Conservation (phyloP, 805 yeast genomes). For the Candida piceae region DNA sequence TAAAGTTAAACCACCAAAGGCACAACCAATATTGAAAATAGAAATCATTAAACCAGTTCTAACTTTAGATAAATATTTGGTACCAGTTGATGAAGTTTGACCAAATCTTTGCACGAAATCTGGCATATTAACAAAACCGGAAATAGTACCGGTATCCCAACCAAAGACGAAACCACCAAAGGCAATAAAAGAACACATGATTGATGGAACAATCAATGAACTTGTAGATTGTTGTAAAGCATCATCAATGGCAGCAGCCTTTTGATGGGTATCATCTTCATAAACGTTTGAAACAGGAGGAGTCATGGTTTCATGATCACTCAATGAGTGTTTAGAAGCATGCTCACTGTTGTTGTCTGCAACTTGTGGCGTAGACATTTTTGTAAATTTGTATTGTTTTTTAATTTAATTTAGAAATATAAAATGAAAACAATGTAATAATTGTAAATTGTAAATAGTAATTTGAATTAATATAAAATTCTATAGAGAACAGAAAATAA, state of each 20-base stretch:
- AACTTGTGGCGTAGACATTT: slow-evolving; percentile 1
- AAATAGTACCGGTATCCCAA: slow-evolving; percentile 75
- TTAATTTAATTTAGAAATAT: too few species aligned
- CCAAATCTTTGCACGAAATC: slow-evolving; percentile 56
- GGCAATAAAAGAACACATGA: slow-evolving; percentile 50
- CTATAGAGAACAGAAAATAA: too few species aligned
- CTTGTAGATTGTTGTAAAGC: slow-evolving; percentile 12
- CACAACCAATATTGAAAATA: slow-evolving; percentile 68
- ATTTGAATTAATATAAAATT: too few species aligned
- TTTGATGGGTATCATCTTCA: slow-evolving; percentile 17
- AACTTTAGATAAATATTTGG: slow-evolving; percentile 40
- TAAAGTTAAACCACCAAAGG: slow-evolving; percentile 62
- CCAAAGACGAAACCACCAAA: slow-evolving; percentile 78
- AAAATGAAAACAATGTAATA: too few species aligned
- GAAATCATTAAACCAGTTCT: slow-evolving; percentile 65
- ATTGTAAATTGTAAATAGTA: too few species aligned
- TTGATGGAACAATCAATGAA: slow-evolving; percentile 22
- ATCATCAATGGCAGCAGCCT: slow-evolving; percentile 1
- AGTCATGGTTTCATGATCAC: slow-evolving; percentile 3
- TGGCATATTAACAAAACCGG: slow-evolving; percentile 62
- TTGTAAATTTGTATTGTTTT: background rate
- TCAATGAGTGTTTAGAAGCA: slow-evolving; percentile 1
- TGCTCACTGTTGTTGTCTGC: slow-evolving; percentile 1
- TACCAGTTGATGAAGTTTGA: slow-evolving; percentile 35
- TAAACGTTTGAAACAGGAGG: slow-evolving; percentile 21